phyloP scores from a whole-genome alignment of 495 filamentous ascomycete species.

The Venustampulla echinocandica region DNA sequence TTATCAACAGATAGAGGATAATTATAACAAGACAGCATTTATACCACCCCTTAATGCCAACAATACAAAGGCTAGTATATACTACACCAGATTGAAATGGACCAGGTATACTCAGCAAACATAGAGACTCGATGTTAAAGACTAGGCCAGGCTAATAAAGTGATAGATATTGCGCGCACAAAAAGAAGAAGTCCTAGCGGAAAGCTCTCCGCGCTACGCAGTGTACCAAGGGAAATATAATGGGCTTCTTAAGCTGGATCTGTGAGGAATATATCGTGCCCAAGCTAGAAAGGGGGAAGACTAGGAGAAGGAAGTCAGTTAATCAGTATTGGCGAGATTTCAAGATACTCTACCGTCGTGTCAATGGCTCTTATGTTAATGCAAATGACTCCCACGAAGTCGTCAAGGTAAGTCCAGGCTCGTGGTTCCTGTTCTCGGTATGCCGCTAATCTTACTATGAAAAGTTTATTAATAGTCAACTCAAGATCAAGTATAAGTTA shows the following conservation, averaged over 20 bases:
- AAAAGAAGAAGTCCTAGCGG: neutral
- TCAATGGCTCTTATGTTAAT: slow-evolving; percentile 22
- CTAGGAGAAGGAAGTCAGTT: slow-evolving; percentile 9
- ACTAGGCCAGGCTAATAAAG: slow-evolving; percentile 7
- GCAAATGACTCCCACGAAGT: slow-evolving; percentile 22
- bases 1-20: neutral
- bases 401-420: slow-evolving; percentile 25
- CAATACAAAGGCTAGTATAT: slow-evolving; percentile 16
- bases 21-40: slow-evolving; percentile 5
- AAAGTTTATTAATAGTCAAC: slow-evolving; percentile 11
- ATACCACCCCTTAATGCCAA: slow-evolving; percentile 5
- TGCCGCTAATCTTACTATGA: slow-evolving; percentile 1
- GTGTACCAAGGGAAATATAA: slow-evolving; percentile 13
- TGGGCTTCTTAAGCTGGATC: slow-evolving; percentile 13
- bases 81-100: slow-evolving; percentile 16
- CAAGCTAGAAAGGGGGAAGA: slow-evolving; percentile 3
- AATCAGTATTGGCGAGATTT: slow-evolving; percentile 19
- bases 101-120: slow-evolving; percentile 7
- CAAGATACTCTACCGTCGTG: slow-evolving; percentile 18
- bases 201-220: slow-evolving; percentile 10
- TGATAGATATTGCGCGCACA: slow-evolving; percentile 8
- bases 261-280: slow-evolving; percentile 5
- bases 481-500: slow-evolving; percentile 9
- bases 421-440: slow-evolving; percentile 2
- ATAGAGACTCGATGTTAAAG: neutral